A percentile compares a stretch with the other conserved stretches of the same genome.
Evolutionary conservation across 495 filamentous ascomycete species (phyloP).

Genomic region (Bombardia bombarda): DNA sequence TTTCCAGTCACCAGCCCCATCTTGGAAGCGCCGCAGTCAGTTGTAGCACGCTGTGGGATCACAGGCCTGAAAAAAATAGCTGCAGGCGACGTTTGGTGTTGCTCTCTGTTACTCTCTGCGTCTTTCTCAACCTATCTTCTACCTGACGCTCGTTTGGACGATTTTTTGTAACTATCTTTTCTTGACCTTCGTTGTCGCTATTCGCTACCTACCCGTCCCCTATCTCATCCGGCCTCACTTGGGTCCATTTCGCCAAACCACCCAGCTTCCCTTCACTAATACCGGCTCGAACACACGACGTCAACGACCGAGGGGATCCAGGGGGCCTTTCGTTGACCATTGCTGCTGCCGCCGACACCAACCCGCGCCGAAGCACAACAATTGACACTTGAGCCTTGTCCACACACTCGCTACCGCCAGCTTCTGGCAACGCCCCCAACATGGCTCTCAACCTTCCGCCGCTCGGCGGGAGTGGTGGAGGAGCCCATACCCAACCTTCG

Average conservation of each 20-base stretch:
- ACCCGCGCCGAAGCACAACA: not conserved
- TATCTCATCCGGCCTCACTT: too few species aligned
- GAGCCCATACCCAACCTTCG: constrained; percentile 81
- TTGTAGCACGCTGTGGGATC: constrained; percentile 15
- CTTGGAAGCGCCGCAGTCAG: constrained; percentile 4
- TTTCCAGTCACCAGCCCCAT: constrained; percentile 10
- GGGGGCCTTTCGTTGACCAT: too few species aligned
- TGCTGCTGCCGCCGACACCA: not conserved
- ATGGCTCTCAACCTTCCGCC: constrained; percentile 40
- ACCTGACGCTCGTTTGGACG: constrained; percentile 23
- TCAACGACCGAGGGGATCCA: too few species aligned
- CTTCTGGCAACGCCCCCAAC: constrained; percentile 18
- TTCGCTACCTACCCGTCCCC: constrained; percentile 1
- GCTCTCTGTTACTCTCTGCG: constrained; percentile 1
- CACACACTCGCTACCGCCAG: constrained; percentile 5
- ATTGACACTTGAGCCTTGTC: not conserved
- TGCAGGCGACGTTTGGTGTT: constrained; percentile 1
- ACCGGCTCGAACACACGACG: not conserved
- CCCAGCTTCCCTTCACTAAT: not conserved
- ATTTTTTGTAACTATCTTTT: too few species aligned
- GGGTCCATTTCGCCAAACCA: not conserved
- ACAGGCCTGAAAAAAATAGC: constrained; percentile 7
- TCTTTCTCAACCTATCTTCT: constrained; percentile 5
- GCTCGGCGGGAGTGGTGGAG: constrained; percentile 38
- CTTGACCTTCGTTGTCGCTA: constrained; percentile 21